These are phyloP conservation scores for Metarhizium humberi DNA, from an alignment of 2,329 filamentous ascomycete genomes.

Conservation along the genomic window DNA sequence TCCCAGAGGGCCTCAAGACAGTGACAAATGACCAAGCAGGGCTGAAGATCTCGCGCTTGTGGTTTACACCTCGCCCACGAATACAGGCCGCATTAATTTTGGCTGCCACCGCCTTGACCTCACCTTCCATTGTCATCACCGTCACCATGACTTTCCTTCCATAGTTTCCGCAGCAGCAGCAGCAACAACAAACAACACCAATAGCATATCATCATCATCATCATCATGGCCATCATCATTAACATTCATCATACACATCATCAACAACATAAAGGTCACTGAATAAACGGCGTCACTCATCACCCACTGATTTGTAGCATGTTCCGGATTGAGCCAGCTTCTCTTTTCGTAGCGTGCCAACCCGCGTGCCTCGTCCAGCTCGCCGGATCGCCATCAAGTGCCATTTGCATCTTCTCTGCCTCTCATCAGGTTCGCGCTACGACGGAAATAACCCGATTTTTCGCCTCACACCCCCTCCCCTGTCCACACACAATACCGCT, in stretches of 20 bases:
- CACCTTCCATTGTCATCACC: not conserved
- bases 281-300: too few relatives aligned
- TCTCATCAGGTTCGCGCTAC: slow-evolving; percentile 13
- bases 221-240: too few relatives aligned
- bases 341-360: not conserved
- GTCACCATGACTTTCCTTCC: too few relatives aligned
- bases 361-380: slow-evolving; percentile 1
- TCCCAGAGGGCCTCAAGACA: not conserved
- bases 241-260: too few relatives aligned
- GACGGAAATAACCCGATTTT: slow-evolving; percentile 25
- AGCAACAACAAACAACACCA: too few relatives aligned
- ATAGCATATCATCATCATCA: too few relatives aligned
- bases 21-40: not conserved
- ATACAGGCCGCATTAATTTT: not conserved
- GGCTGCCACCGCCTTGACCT: not conserved
- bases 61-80: not conserved
- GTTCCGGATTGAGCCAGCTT: too few relatives aligned
- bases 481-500: slow-evolving; percentile 16
- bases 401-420: slow-evolving; percentile 1
- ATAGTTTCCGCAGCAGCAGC: too few relatives aligned
- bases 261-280: not conserved
- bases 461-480: slow-evolving; percentile 15
- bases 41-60: not conserved
- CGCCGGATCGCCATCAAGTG: slow-evolving; percentile 5
- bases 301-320: too few relatives aligned